Evolutionary conservation across 2,329 filamentous ascomycete genomes (phyloP), one percentile per base, ranked within the genome.

Genomic region (Fusarium concolor): DNA sequence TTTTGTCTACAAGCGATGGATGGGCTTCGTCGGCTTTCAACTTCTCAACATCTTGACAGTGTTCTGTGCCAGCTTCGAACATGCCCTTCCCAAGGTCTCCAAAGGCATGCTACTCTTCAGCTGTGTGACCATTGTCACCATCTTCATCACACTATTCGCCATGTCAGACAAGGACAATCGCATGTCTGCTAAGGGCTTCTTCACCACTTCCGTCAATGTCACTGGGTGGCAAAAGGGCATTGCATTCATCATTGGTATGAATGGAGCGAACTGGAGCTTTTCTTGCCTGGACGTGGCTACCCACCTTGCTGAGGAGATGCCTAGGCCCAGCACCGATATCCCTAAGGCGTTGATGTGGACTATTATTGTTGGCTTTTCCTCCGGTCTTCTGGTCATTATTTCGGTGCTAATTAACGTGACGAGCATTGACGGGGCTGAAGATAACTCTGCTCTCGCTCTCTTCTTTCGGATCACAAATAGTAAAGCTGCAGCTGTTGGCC

Each of bases 301-400:
- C 2, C 56, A 59, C 11, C 37, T 59, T 28, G 56, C 56, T 5
- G 56, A 59, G 5, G 56, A 59, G 11, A 57, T 59, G 33, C 56
- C 53, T 5, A 35, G 33, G 1, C 56, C 56, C 11, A 38, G 35
- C 4, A 60, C 35, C 4, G 37, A 50, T 26, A 60, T 60, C 0
- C 54, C 54, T 2, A 60, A 59, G 10, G 54, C 54, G n/a, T 22
- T 59, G 18, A 41, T 60, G 17, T 59, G 43, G 54, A 59, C 43
- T 6, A 59, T 59, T 11, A 22, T 47, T 22, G 43, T 60, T 1
- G 54, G 43, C 10, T 60, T 60, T 2, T 29, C 33, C 7, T 59
- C 56, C 2, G 56, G 54, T 5, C 37, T 59, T 10, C 41, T 59
- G 7, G 54, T 60, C 4, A 37, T 38, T 9, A 50, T 33, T 4